phyloP scores from a whole-genome alignment of 2,329 filamentous ascomycete species.

The Cladosporium sp. region DNA sequence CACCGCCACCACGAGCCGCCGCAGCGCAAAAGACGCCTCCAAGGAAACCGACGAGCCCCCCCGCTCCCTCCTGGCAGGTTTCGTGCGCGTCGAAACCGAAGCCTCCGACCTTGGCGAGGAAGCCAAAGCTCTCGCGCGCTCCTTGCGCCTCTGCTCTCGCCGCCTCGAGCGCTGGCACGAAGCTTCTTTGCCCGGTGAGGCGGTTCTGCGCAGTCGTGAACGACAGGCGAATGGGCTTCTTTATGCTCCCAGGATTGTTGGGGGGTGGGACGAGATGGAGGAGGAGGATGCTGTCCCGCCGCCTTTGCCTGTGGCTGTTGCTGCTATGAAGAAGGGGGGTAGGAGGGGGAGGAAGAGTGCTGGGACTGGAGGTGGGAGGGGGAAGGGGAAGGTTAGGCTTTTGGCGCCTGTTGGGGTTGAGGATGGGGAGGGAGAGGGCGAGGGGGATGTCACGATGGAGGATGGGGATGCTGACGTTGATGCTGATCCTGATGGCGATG shows the following conservation, averaged over 20 bases:
- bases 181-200: conserved; percentile 25
- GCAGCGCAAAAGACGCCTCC: conserved; percentile 16
- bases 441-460: conserved; percentile 17
- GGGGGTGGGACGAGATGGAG: neutral
- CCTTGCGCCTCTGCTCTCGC: conserved; percentile 59
- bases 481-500: conserved; percentile 22
- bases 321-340: neutral
- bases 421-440: conserved; percentile 18
- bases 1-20: too few relatives aligned
- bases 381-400: neutral
- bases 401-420: conserved; percentile 12
- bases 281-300: conserved; percentile 5
- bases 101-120: conserved; percentile 74
- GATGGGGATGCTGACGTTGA: conserved; percentile 13
- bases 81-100: conserved; percentile 57
- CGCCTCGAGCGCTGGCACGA: conserved; percentile 67
- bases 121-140: conserved; percentile 59
- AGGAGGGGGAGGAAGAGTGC: conserved; percentile 14
- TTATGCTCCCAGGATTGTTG: neutral
- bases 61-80: conserved; percentile 40
- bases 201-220: conserved; percentile 23
- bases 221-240: conserved; percentile 14
- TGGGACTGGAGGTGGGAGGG: conserved; percentile 4
- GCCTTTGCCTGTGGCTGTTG: neutral
- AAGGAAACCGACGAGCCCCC: conserved; percentile 22